These are phyloP conservation scores for Tylopilus sp. DNA, from an alignment of 768 basidiomycete genomes.

Conservation along the genomic window DNA sequence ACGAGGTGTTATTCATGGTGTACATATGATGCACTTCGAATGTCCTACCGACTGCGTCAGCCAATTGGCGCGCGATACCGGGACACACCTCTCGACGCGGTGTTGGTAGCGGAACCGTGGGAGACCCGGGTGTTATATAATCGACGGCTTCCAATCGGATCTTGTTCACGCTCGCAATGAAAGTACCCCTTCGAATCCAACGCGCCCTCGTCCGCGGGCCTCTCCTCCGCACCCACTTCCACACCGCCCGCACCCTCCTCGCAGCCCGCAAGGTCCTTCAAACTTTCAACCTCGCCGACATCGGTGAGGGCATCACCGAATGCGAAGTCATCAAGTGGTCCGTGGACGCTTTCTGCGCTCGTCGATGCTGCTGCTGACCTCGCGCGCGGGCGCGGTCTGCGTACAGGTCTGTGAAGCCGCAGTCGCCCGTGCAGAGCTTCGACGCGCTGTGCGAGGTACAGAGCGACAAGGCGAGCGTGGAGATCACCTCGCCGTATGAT, in stretches of 20 bases:
- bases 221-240: slow-evolving; percentile 34
- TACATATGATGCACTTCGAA: no score
- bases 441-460: slow-evolving; percentile 81
- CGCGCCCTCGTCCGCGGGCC: slow-evolving; percentile 25
- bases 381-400: no score
- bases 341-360: slow-evolving; percentile 22
- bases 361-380: neutral
- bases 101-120: no score
- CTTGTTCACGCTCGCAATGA: slow-evolving; percentile 6
- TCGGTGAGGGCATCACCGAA: slow-evolving; percentile 90
- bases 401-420: slow-evolving; percentile 60
- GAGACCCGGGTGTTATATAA: slow-evolving; percentile 1
- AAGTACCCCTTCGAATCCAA: slow-evolving; percentile 12
- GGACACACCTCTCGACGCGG: no score
- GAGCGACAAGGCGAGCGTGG: slow-evolving; percentile 87
- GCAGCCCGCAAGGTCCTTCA: slow-evolving; percentile 40
- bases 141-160: neutral
- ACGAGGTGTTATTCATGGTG: no score
- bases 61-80: no score
- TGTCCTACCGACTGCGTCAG: no score
- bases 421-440: slow-evolving; percentile 54
- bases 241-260: slow-evolving; percentile 31
- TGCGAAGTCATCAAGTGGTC: slow-evolving; percentile 87
- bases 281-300: slow-evolving; percentile 77
- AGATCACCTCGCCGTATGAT: slow-evolving; percentile 85